Evolutionary conservation across 2,329 filamentous ascomycete genomes (phyloP).

Genomic region (Pseudogymnoascus sp.): DNA sequence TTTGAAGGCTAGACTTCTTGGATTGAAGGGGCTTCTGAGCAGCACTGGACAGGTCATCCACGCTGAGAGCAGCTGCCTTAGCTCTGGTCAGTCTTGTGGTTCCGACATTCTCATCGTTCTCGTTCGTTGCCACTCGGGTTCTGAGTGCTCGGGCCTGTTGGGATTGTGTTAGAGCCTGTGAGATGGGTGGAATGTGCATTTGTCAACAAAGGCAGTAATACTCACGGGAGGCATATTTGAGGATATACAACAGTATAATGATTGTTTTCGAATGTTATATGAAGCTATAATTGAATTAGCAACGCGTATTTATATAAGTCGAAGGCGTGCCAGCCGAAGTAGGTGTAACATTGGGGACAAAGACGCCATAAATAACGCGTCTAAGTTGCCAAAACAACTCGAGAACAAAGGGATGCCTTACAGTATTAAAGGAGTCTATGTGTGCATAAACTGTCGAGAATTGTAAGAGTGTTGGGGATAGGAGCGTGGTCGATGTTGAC

Average conservation of each 20-base stretch:
- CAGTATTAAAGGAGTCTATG: constrained; percentile 8
- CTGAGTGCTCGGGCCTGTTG: constrained; percentile 54
- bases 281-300: constrained; percentile 16
- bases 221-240: constrained; percentile 49
- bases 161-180: background rate
- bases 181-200: background rate
- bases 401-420: background rate
- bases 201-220: constrained; percentile 19
- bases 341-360: background rate
- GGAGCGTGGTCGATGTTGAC: constrained; percentile 3
- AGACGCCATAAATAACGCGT: constrained; percentile 6
- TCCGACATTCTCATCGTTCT: constrained; percentile 83
- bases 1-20: constrained; percentile 53
- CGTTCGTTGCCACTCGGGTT: constrained; percentile 72
- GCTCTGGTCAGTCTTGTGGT: constrained; percentile 86
- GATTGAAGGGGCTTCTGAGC: constrained; percentile 59
- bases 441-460: constrained; percentile 11
- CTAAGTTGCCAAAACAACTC: constrained; percentile 4
- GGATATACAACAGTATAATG: constrained; percentile 25
- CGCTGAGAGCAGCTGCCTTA: constrained; percentile 69
- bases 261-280: constrained; percentile 22
- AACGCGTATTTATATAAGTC: constrained; percentile 20
- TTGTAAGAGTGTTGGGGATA: constrained; percentile 3
- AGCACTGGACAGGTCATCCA: constrained; percentile 48
- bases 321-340: constrained; percentile 9